Evolutionary conservation across 2,329 filamentous ascomycete species (phyloP), one percentile per base, ranked within the genome.

Genomic region (Colletotrichum agaves): DNA sequence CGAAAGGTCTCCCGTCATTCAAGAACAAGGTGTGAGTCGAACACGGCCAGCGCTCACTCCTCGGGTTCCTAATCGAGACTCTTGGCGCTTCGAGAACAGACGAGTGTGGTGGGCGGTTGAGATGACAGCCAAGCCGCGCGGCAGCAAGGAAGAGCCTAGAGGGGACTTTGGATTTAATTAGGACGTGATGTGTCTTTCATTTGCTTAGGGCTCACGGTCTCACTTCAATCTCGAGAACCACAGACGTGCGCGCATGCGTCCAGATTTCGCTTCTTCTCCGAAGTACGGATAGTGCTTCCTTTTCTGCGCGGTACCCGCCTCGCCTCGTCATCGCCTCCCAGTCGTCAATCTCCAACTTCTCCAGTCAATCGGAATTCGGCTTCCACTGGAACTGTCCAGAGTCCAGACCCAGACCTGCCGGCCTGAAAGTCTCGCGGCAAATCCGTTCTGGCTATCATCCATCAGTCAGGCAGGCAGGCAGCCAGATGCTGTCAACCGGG

Each of bases 81-180:
- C 49, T 61, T 17, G 19, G 27, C 56, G 58, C 59, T 57, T 67
- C 59, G 52, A 63, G 63, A 67, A 67, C 21, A 46, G 59, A 52
- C 37, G 46, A n/a, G 23, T 10, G n/a, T 31, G 46, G 17, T 31
- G 12, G 12, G 11, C n/a, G 7, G 17, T 23, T 12, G 39, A 43
- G 33, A 35, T 11, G 47, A 35, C 13, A 31, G 64, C 61, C 64
- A 59, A 64, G 61, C 33, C n/a, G 21, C 59, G 52, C 61, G 53
- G 35, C 13, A 7, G 27, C 27, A 27, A 7, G 27, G 27, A 1
- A 27, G 27, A 27, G n/a, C n/a, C n/a, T n/a, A n/a, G 52, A 55
- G 33, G 52, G 7, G 49, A n/a, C n/a, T 17, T 17, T 11, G 49
- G n/a, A n/a, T n/a, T n/a, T n/a, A 31, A 53, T 53, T 27, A 55